phyloP scores from a whole-genome alignment of 495 filamentous ascomycete species.

The Clohesyomyces aquaticus region DNA sequence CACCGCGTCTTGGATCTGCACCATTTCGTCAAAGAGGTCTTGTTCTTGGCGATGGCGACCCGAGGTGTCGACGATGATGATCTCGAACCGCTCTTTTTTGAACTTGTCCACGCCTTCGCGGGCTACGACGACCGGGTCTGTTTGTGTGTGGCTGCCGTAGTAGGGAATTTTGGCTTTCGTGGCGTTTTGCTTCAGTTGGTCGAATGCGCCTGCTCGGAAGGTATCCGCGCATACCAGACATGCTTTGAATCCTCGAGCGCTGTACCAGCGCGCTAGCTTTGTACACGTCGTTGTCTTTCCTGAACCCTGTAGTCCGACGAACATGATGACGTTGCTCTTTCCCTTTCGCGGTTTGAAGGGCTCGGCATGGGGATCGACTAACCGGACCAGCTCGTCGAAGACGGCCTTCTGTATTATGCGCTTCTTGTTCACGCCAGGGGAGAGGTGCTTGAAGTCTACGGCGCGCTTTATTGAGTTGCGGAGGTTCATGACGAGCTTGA shows the following conservation, averaged over 20 bases:
- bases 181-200: conserved; percentile 98
- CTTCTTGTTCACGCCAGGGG: conserved; percentile 92
- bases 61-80: conserved; percentile 97
- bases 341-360: conserved; percentile 97
- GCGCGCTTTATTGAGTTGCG: conserved; percentile 88
- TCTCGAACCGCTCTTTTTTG: conserved; percentile 97
- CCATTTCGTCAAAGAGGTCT: conserved; percentile 96
- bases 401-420: conserved; percentile 97
- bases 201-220: conserved; percentile 96
- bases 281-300: conserved; percentile 99
- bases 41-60: conserved; percentile 93
- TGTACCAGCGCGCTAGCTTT: conserved; percentile 94
- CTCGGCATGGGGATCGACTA: conserved; percentile 94
- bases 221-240: conserved; percentile 98
- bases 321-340: conserved; percentile 97
- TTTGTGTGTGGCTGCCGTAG: conserved; percentile 93
- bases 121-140: conserved; percentile 90
- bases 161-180: conserved; percentile 99
- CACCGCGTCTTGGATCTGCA: conserved; percentile 90
- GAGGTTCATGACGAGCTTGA: conserved; percentile 87
- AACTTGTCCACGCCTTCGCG: conserved; percentile 96
- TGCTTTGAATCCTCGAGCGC: conserved; percentile 88
- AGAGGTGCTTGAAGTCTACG: conserved; percentile 91
- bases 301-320: conserved; percentile 94
- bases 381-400: conserved; percentile 92